Conservation (phyloP, 2,329 filamentous ascomycete genomes). For the Ophiocordyceps camponoti-leonardi region DNA sequence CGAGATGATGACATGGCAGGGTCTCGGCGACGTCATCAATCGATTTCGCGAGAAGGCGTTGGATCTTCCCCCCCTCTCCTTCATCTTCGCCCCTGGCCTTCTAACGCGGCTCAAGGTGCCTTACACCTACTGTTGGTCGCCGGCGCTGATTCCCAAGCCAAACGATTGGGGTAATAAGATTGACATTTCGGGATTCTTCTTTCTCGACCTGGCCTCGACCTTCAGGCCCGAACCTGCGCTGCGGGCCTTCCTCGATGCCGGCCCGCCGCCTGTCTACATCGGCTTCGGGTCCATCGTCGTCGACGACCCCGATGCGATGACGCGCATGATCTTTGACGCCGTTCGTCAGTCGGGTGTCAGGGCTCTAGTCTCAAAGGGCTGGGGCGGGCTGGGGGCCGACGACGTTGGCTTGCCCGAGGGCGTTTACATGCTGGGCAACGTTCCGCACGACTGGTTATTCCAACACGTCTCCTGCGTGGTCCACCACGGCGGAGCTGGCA, state of each 20-base stretch:
- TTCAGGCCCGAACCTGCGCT: conserved; percentile 52
- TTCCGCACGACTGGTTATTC: conserved; percentile 82
- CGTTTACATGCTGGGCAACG: conserved; percentile 71
- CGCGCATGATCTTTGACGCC: conserved; percentile 54
- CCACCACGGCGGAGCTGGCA: conserved; percentile 78
- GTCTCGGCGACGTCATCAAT: conserved; percentile 81
- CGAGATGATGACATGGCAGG: conserved; percentile 89
- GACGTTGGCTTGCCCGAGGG: conserved; percentile 52
- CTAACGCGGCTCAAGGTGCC: conserved; percentile 60
- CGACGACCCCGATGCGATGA: conserved; percentile 56
- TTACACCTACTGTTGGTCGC: conserved; percentile 82
- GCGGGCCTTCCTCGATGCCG: conserved; percentile 45
- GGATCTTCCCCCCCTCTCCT: conserved; percentile 58
- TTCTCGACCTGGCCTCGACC: conserved; percentile 48
- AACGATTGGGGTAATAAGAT: conserved; percentile 59
- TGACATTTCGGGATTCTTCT: conserved; percentile 60
- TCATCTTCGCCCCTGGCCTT: conserved; percentile 71
- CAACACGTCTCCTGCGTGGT: conserved; percentile 65
- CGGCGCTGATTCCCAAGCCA: conserved; percentile 61
- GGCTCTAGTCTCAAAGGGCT: conserved; percentile 72
- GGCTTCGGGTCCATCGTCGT: conserved; percentile 75
- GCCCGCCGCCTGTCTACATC: conserved; percentile 62
- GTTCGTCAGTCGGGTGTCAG: conserved; percentile 49
- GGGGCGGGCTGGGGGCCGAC: conserved; percentile 69
- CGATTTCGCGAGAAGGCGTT: conserved; percentile 61